Evolutionary conservation across 768 basidiomycete genomes (phyloP).

Genomic region (Lenzites betulinus): DNA sequence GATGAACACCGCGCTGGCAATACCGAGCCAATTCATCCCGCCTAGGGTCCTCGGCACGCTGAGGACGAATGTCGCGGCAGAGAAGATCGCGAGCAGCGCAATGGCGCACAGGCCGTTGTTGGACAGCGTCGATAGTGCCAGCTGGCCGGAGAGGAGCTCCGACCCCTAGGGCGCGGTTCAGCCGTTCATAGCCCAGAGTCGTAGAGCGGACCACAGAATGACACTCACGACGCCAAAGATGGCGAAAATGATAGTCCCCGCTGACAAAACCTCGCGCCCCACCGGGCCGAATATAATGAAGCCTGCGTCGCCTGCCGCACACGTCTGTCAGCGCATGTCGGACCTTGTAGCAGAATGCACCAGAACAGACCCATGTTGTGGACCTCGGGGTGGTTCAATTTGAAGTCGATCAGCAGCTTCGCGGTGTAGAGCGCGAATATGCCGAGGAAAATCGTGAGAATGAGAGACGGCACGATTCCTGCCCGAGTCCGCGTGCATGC

Average conservation of each 20-base stretch:
- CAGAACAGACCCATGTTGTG: slow-evolving; percentile 50
- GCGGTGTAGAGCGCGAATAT: slow-evolving; percentile 53
- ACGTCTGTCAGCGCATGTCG: background rate
- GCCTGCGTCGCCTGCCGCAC: slow-evolving; percentile 48
- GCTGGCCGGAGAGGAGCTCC: slow-evolving; percentile 52
- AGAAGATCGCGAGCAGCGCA: slow-evolving; percentile 48
- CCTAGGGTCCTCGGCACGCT: slow-evolving; percentile 51
- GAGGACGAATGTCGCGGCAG: slow-evolving; percentile 43
- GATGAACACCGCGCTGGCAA: slow-evolving; percentile 46
- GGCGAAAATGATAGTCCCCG: slow-evolving; percentile 54
- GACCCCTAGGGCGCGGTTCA: slow-evolving; percentile 39
- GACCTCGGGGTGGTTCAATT: slow-evolving; percentile 54
- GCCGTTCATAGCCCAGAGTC: background rate
- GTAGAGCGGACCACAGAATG: too few relatives aligned
- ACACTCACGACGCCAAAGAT: slow-evolving; percentile 37
- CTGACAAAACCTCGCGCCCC: slow-evolving; percentile 45
- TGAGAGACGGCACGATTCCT: slow-evolving; percentile 54
- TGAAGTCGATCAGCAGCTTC: slow-evolving; percentile 57
- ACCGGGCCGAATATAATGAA: slow-evolving; percentile 50
- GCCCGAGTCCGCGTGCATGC: background rate
- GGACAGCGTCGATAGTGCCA: slow-evolving; percentile 50
- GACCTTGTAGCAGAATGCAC: background rate
- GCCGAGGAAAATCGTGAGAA: slow-evolving; percentile 55
- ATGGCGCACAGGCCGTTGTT: slow-evolving; percentile 50
- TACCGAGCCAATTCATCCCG: slow-evolving; percentile 48